Evolutionary conservation across 2,329 filamentous ascomycete species (phyloP).

Genomic region (Ophiosphaerella herpotricha): DNA sequence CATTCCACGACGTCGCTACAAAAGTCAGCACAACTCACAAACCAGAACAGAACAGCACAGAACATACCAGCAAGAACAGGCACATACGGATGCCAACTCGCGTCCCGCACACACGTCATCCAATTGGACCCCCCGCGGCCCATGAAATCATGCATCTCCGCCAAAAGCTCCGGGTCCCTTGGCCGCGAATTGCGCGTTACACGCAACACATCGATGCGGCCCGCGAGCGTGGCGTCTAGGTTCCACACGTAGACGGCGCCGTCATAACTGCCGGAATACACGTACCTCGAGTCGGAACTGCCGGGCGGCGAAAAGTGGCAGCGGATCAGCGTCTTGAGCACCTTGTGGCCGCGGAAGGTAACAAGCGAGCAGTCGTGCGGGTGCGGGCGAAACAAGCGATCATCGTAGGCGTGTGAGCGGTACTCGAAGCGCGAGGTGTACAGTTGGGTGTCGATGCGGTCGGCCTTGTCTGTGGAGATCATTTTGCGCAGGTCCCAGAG

Average conservation of each 20-base stretch:
- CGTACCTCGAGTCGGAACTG: conserved; percentile 86
- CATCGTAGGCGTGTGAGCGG: conserved; percentile 68
- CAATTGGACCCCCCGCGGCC: conserved; percentile 63
- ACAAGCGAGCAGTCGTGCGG: conserved; percentile 89
- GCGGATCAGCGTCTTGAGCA: conserved; percentile 86
- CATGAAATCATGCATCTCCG: conserved; percentile 61
- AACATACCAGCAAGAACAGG: conserved; percentile 72
- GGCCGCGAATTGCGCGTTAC: conserved; percentile 69
- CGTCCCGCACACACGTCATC: conserved; percentile 83
- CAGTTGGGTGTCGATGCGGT: conserved; percentile 59
- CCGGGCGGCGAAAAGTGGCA: conserved; percentile 92
- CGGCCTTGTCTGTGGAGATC: conserved; percentile 71
- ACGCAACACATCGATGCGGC: conserved; percentile 74
- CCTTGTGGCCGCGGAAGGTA: conserved; percentile 87
- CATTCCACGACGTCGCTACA: conserved; percentile 82
- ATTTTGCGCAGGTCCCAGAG: conserved; percentile 94
- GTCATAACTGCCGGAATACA: conserved; percentile 89
- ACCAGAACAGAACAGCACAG: no score
- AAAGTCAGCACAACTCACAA: conserved; percentile 13
- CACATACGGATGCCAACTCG: conserved; percentile 86
- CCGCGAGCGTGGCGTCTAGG: conserved; percentile 82
- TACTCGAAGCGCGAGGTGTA: conserved; percentile 75
- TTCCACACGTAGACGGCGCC: conserved; percentile 93
- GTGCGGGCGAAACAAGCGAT: conserved; percentile 70
- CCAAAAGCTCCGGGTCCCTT: conserved; percentile 56